Evolutionary conservation across 768 basidiomycete genomes (phyloP).

Genomic region (Lenzites betulinus): DNA sequence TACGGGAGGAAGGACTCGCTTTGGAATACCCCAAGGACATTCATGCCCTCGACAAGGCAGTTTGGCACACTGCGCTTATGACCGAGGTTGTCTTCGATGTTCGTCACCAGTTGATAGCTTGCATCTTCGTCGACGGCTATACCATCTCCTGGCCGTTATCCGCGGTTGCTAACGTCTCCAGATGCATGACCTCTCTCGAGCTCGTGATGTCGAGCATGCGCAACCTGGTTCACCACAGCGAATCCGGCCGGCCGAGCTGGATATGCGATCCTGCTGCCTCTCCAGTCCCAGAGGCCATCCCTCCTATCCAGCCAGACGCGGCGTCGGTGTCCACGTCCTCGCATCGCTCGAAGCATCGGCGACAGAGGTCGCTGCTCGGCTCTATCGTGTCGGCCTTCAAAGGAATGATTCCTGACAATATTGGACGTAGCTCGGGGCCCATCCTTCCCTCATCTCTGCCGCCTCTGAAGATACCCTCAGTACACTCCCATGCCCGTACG

Average conservation of each 20-base stretch:
- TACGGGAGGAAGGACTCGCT: slow-evolving; percentile 45
- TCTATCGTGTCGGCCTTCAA: slow-evolving; percentile 58
- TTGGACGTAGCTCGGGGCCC: slow-evolving; percentile 13
- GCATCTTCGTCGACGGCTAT: slow-evolving; percentile 60
- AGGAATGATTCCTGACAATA: slow-evolving; percentile 19
- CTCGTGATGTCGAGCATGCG: slow-evolving; percentile 54
- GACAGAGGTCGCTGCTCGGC: slow-evolving; percentile 70
- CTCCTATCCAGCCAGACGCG: slow-evolving; percentile 1
- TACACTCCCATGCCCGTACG: slow-evolving; percentile 19
- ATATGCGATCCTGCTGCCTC: background rate
- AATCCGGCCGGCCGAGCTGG: background rate
- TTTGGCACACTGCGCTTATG: slow-evolving; percentile 55
- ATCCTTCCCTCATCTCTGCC: slow-evolving; percentile 15
- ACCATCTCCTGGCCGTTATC: slow-evolving; percentile 50
- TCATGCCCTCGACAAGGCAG: slow-evolving; percentile 62
- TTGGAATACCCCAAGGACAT: slow-evolving; percentile 53
- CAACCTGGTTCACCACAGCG: background rate
- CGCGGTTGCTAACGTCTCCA: slow-evolving; percentile 23
- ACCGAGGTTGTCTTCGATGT: slow-evolving; percentile 67
- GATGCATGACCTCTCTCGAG: slow-evolving; percentile 48
- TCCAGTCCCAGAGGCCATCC: background rate
- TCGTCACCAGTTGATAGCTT: slow-evolving; percentile 44
- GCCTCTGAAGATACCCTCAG: slow-evolving; percentile 15
- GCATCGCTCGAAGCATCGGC: slow-evolving; percentile 55
- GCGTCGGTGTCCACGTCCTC: slow-evolving; percentile 12